Base-by-base conservation (phyloP, 768 basidiomycete genomes). In the Boletellus ananiceps region DNA sequence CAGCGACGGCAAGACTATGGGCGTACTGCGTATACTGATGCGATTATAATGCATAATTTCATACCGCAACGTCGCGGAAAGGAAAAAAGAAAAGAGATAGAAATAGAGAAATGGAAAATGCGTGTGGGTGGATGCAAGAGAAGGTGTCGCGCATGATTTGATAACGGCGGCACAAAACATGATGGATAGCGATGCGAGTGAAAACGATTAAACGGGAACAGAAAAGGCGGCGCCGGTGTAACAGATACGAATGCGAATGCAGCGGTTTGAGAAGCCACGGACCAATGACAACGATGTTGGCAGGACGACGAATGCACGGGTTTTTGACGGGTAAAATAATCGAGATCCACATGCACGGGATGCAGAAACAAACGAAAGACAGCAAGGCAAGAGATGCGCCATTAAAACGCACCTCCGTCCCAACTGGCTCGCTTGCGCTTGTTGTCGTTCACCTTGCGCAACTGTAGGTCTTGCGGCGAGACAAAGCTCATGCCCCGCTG, bases 341-440 rank as follows among this genome's bases (percentile, higher is more conserved):
- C 39, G 46, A 7, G 35, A 36, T 41, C 44, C 47, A 32, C 55
- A 40, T 9, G 4, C 29, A 7, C 37, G 23, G 37, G 33, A 50
- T 47, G 57, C 29, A 29, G 3, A 25, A 41, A 23, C 29, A 21
- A 41, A 21, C 15, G 29, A 38, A 36, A 31, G 21, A 42, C 27
- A 23, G 11, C 21, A n/a, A 13, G 15, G 27, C 15, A 46, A 25
- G 13, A 27, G 23, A 45, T n/a, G 50, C 31, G 31, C 12, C 7
- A 12, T 51, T 43, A 71, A 32, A 67, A 68, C 16, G 60, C 62
- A 16, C 68, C 69, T 13, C 78, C 79, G 52, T 80, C 78, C 78
- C 78, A 80, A 54, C 79, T 81, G 33, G 76, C 75, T 52, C 78
- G 69, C 68, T 80, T 80, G 51, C 78, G 70, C 62, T 81, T 80